Evolutionary conservation across 2,329 filamentous ascomycete genomes (phyloP).

Genomic region (Pestalotiopsis sp.): DNA sequence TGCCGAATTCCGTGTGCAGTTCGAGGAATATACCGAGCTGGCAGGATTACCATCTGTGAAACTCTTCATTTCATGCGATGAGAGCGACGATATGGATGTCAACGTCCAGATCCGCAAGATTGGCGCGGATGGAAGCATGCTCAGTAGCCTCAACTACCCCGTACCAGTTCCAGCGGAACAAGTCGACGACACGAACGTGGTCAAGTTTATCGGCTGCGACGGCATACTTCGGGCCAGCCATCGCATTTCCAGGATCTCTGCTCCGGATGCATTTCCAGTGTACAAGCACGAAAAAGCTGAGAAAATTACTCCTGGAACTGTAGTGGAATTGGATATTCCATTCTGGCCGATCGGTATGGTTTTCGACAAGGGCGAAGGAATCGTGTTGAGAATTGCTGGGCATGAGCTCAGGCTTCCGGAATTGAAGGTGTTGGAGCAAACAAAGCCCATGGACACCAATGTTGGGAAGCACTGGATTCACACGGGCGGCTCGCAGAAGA

Average conservation of each 20-base stretch:
- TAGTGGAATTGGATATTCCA: conserved; percentile 20
- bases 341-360: conserved; percentile 27
- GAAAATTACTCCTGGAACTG: conserved; percentile 12
- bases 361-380: conserved; percentile 24
- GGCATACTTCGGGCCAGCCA: conserved; percentile 25
- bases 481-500: conserved; percentile 1
- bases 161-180: conserved; percentile 15
- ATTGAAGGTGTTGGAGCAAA: background rate
- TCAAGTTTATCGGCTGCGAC: conserved; percentile 23
- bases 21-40: background rate
- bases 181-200: conserved; percentile 19
- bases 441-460: conserved; percentile 1
- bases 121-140: conserved; percentile 12
- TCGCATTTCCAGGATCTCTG: background rate
- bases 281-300: conserved; percentile 11
- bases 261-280: background rate
- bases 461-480: conserved; percentile 1
- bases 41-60: background rate
- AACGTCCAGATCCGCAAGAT: conserved; percentile 20
- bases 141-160: conserved; percentile 20
- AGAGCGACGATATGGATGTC: background rate
- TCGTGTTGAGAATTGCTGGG: conserved; percentile 23
- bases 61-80: too few species aligned
- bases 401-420: conserved; percentile 23
- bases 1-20: background rate